Evolutionary conservation across 768 basidiomycete genomes (phyloP).

Genomic region (Naematelia encephala): DNA sequence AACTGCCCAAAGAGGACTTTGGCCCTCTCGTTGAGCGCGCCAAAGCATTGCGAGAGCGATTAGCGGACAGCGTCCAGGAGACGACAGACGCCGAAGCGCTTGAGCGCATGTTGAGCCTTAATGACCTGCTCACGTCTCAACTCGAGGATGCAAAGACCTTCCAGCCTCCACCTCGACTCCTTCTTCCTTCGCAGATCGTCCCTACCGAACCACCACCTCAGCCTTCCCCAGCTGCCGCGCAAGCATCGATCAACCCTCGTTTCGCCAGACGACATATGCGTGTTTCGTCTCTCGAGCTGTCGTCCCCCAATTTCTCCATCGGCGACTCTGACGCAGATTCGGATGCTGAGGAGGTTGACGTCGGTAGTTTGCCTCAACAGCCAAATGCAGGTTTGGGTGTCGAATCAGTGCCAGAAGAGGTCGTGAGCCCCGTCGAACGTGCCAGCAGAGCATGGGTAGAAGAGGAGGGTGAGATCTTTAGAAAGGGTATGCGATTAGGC

Average conservation of each 20-base stretch:
- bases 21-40: slow-evolving; percentile 41
- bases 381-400: background rate
- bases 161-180: slow-evolving; percentile 35
- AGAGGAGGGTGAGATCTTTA: slow-evolving; percentile 95
- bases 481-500: slow-evolving; percentile 73
- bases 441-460: slow-evolving; percentile 64
- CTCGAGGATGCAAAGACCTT: slow-evolving; percentile 55
- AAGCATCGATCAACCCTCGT: slow-evolving; percentile 9
- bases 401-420: slow-evolving; percentile 7
- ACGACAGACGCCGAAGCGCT: slow-evolving; percentile 51
- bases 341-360: slow-evolving; percentile 48
- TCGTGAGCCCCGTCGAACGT: slow-evolving; percentile 28
- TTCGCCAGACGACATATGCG: slow-evolving; percentile 53
- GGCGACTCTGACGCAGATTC: slow-evolving; percentile 53
- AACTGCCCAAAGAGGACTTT: slow-evolving; percentile 36
- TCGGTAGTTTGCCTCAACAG: slow-evolving; percentile 11
- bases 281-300: slow-evolving; percentile 66
- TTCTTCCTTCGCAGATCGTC: slow-evolving; percentile 41
- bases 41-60: slow-evolving; percentile 56
- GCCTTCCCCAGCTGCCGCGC: background rate
- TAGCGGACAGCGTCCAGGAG: slow-evolving; percentile 55
- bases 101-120: slow-evolving; percentile 66
- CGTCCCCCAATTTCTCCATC: slow-evolving; percentile 62
- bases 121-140: slow-evolving; percentile 65
- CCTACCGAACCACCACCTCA: slow-evolving; percentile 7